Evolutionary conservation across 441 rosid species (phyloP), one percentile per base, ranked within the genome.

Genomic region (Pelargonium cotyledonis): DNA sequence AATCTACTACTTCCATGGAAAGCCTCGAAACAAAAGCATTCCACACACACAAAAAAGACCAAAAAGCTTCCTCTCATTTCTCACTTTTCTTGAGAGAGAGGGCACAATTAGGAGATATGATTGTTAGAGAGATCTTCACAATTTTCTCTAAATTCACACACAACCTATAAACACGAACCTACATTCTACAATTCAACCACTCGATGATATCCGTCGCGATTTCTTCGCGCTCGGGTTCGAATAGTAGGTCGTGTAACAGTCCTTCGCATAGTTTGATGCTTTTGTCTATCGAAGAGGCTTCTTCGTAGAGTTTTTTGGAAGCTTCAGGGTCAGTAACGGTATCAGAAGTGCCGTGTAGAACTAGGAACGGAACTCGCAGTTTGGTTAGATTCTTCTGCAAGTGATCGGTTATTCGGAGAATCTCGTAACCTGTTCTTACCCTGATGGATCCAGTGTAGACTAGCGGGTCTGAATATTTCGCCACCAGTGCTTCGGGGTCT

Each of bases 401-500:
- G 80, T 72, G 80, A 8, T 83, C 62, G 44, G 91, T 66, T 41
- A 82, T 84, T 64, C 89, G 72, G 14, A 92, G 98, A 67, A 92
- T 90, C 80, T 92, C 98, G n/a, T 89, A 90, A 0, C 96, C 98
- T 6, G 98, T 92, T 71, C 85, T 82, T 9, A 86, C 85, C 47
- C 96, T 72, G 70, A 92, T 79, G 61, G 86, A 75, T 62, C 87
- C 95, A 0, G 95, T 92, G 81, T 85, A 87, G 55, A 92, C 95
- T 23, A 92, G 82, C 0, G 98, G 98, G 65, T 92, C 98, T 0
- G 98, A 85, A 75, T 92, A 92, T 72, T 92, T 92, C 4, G 92
- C 88, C 62, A 81, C 58, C 0, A 92, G 85, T 18, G 98, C 98
- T 75, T 72, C 79, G 0, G 94, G 89, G 70, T 92, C 96, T 8